These are phyloP conservation scores for Termitomyces eurrhizus DNA, from an alignment of 768 basidiomycete genomes.

Conservation along the genomic window DNA sequence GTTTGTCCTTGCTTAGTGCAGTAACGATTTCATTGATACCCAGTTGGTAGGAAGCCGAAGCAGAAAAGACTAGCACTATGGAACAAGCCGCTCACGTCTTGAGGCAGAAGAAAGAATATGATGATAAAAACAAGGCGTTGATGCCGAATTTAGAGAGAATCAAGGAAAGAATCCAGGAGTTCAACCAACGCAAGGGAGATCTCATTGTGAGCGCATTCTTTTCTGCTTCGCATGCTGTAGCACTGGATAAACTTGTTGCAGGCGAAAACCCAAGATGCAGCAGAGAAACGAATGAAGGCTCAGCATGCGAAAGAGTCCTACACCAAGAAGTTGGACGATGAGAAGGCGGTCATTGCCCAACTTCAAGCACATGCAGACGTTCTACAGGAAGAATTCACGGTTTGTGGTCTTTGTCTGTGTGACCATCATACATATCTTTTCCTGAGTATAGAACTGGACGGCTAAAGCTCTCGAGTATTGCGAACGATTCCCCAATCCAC, in stretches of 20 bases:
- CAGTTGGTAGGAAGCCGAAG: slow-evolving; percentile 45
- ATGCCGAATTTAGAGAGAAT: slow-evolving; percentile 41
- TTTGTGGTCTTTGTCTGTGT: slow-evolving; percentile 24
- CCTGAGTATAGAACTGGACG: slow-evolving; percentile 51
- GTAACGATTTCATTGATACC: not conserved
- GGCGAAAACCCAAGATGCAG: slow-evolving; percentile 48
- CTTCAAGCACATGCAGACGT: slow-evolving; percentile 44
- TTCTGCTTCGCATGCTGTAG: not conserved
- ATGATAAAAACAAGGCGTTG: slow-evolving; percentile 40
- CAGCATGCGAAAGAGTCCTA: slow-evolving; percentile 48
- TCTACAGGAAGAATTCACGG: slow-evolving; percentile 61
- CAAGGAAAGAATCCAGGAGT: slow-evolving; percentile 47
- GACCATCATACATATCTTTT: not conserved
- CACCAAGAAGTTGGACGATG: slow-evolving; percentile 46
- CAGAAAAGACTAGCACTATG: slow-evolving; percentile 43
- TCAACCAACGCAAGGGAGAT: slow-evolving; percentile 37
- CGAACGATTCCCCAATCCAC: slow-evolving; percentile 50
- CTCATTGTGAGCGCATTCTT: slow-evolving; percentile 37
- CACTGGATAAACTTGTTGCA: slow-evolving; percentile 18
- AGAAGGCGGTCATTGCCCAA: slow-evolving; percentile 40
- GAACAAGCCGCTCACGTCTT: slow-evolving; percentile 47
- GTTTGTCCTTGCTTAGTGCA: slow-evolving; percentile 26
- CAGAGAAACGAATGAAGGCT: slow-evolving; percentile 42
- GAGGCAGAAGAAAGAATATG: slow-evolving; percentile 41
- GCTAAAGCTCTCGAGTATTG: slow-evolving; percentile 61